These are phyloP conservation scores for Plasmodium fragile DNA, from an alignment of 169 alveolate species.

Conservation along the genomic window DNA sequence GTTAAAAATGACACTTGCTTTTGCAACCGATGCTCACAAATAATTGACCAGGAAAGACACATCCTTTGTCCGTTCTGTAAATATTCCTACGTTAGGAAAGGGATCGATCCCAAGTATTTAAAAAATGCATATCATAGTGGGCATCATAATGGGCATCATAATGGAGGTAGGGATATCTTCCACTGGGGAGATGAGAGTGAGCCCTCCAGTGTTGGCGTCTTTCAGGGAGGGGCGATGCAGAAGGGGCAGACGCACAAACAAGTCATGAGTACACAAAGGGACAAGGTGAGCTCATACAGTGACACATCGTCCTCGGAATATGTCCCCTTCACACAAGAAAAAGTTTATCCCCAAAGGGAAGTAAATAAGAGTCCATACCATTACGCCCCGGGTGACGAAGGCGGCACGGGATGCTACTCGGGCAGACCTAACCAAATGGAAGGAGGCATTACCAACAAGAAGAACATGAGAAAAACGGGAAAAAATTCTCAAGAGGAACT, in stretches of 20 bases:
- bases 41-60: slow-evolving; percentile 74
- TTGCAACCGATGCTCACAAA: slow-evolving; percentile 70
- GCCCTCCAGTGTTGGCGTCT: not conserved
- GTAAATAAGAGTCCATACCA: not conserved
- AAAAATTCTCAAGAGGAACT: not conserved
- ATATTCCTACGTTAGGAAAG: slow-evolving; percentile 64
- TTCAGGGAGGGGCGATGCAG: not conserved
- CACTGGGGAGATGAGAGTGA: not conserved
- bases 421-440: not conserved
- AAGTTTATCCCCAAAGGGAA: not conserved
- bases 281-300: not conserved
- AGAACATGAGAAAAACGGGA: not conserved
- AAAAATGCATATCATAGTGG: not conserved
- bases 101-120: not conserved
- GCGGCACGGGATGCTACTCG: not conserved
- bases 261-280: not conserved
- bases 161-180: not conserved
- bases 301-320: not conserved
- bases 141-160: not conserved
- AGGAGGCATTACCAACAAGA: not conserved
- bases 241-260: not conserved
- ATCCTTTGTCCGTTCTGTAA: slow-evolving; percentile 60
- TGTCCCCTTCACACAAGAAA: not conserved
- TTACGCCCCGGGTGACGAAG: not conserved
- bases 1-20: slow-evolving; percentile 35